A percentile compares a stretch with the other conserved stretches of the same genome.
phyloP scores from a whole-genome alignment of 1,284 basidiomycete genomes.

The Sporisorium iseilematis-ciliati region DNA sequence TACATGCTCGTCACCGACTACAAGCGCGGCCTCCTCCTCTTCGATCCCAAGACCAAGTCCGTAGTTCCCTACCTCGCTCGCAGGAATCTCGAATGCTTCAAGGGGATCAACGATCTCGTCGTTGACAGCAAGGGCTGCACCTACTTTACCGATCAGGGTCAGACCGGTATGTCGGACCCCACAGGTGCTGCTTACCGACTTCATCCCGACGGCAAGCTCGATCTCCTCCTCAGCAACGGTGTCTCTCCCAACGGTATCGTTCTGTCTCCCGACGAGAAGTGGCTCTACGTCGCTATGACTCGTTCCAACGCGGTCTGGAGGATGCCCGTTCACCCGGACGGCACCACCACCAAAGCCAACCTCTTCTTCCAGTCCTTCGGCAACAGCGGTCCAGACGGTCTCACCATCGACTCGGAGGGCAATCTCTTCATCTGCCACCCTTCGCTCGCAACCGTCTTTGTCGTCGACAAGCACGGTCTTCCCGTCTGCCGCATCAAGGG shows the following conservation, averaged over 20 bases:
- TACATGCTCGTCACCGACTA: slow-evolving; percentile 15
- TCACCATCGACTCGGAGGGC: slow-evolving; percentile 8
- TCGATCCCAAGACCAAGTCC: slow-evolving; percentile 6
- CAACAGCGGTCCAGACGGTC: slow-evolving; percentile 13
- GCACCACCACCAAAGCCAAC: slow-evolving; percentile 13
- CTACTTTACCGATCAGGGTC: slow-evolving; percentile 14
- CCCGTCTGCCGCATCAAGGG: slow-evolving; percentile 12
- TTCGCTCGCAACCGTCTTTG: slow-evolving; percentile 12
- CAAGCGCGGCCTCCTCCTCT: slow-evolving; percentile 9
- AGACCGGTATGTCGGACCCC: slow-evolving; percentile 9
- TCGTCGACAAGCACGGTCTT: slow-evolving; percentile 12
- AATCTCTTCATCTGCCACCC: slow-evolving; percentile 14
- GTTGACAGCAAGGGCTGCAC: slow-evolving; percentile 6
- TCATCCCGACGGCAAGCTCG: slow-evolving; percentile 9
- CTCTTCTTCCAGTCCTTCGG: slow-evolving; percentile 16
- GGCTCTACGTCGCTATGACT: slow-evolving; percentile 12
- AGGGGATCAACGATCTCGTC: slow-evolving; percentile 10
- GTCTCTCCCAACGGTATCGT: slow-evolving; percentile 11
- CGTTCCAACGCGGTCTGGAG: slow-evolving; percentile 12
- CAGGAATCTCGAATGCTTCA: slow-evolving; percentile 9
- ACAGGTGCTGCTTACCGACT: slow-evolving; percentile 8
- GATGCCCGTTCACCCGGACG: slow-evolving; percentile 10
- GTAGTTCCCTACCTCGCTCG: slow-evolving; percentile 1
- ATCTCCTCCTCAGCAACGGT: slow-evolving; percentile 5
- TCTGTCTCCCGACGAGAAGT: slow-evolving; percentile 8